Base-by-base conservation (phyloP, 2,329 filamentous ascomycete genomes). In the Aspergillus spinulosporus region DNA sequence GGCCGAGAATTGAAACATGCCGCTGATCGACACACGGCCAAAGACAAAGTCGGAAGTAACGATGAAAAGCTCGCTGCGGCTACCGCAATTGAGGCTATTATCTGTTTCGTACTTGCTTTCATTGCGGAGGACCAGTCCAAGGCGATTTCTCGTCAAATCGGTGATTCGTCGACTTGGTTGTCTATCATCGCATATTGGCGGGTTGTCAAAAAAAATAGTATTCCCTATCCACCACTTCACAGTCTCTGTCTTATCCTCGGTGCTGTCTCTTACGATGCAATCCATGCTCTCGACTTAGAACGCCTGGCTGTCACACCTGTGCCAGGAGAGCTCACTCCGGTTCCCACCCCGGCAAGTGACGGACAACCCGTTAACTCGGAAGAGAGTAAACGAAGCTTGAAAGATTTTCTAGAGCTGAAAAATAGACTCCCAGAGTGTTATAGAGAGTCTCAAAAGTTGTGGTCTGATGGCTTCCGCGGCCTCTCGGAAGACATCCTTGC, bases 61-160 rank as follows among this genome's bases (percentile, higher is more conserved):
- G 71, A 72, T 48, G 70, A 71, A 49, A 76, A 75, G 55, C 63
- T 74, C 32, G 72, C 73, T 29, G 72, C 70, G n/a, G 69, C 70
- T 11, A 72, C 73, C 48, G 74, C 70, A 12, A 70, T 79, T 32
- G 78, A 80, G 60, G 73, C 76, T 9, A 68, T 80, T 42, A 67
- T 80, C 40, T 77, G 75, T 57, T 80, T 79, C 59, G 76, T 79
- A 51, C 69, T 80, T 32, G 76, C 77, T 8, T 78, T 78, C 57
- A 71, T 74, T 44, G 72, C 72, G 12, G 74, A 77, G 47, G 74
- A 78, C 45, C 71, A 74, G 49, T 68, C 63, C 28, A 76, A 75
- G 58, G 62, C 64, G 2, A 51, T 73, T 29, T 64, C 62, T 29
- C 72, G 75, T 15, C 72, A 73, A 65, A 55, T 70, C 31, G 73